Evolutionary conservation across 805 yeast genomes (phyloP).

Genomic region (Debaryomyces tyrocola): DNA sequence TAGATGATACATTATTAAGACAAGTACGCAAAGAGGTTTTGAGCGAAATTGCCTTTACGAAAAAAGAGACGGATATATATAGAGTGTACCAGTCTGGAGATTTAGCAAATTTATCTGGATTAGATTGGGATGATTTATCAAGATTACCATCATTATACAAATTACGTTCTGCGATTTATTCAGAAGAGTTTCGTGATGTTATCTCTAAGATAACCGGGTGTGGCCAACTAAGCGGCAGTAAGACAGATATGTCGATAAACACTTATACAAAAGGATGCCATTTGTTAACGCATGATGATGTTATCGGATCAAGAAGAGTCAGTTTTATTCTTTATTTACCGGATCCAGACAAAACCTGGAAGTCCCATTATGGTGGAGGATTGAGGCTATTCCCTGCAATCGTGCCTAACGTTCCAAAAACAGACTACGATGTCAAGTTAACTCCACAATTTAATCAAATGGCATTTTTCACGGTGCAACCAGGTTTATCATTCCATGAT

Average conservation of each 20-base stretch:
- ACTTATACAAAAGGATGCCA: conserved; percentile 93
- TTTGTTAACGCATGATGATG: conserved; percentile 93
- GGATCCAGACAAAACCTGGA: conserved; percentile 88
- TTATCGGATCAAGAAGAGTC: conserved; percentile 90
- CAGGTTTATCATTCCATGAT: conserved; percentile 95
- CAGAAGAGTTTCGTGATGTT: conserved; percentile 78
- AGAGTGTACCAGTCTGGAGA: conserved; percentile 90
- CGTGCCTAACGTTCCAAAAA: conserved; percentile 83
- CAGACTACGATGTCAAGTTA: conserved; percentile 67
- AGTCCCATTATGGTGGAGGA: conserved; percentile 91
- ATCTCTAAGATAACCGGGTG: conserved; percentile 77
- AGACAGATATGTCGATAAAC: conserved; percentile 90
- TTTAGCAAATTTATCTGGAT: conserved; percentile 86
- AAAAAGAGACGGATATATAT: conserved; percentile 95
- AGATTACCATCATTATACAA: conserved; percentile 74
- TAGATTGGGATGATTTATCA: conserved; percentile 71
- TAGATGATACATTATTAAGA: conserved; percentile 75
- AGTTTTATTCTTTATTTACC: conserved; percentile 91
- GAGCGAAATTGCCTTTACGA: conserved; percentile 81
- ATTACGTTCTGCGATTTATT: conserved; percentile 83
- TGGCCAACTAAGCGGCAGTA: conserved; percentile 86
- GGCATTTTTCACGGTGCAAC: conserved; percentile 94
- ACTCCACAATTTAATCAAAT: conserved; percentile 95
- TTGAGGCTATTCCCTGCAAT: conserved; percentile 82
- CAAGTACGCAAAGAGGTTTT: conserved; percentile 84